phyloP scores from a whole-genome alignment of 2,329 filamentous ascomycete species.

The Xylariomycetidae sp. region DNA sequence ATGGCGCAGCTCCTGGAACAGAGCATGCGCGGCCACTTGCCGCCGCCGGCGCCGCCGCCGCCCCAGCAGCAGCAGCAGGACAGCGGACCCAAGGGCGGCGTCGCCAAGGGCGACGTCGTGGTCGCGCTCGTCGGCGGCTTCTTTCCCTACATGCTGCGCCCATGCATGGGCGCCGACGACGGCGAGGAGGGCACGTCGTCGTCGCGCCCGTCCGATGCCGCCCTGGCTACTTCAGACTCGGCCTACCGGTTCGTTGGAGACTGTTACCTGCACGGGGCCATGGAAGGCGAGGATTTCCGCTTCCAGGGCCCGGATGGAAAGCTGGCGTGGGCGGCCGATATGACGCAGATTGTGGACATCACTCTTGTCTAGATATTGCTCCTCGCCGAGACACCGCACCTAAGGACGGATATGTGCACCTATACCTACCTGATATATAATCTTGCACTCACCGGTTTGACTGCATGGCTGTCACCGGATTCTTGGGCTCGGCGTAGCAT shows the following conservation, averaged over 20 bases:
- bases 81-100: conserved; percentile 5
- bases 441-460: no score
- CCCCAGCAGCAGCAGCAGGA: conserved; percentile 3
- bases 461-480: no score
- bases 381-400: no score
- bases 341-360: no score
- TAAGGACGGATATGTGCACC: no score
- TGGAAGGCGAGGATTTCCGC: conserved; percentile 19
- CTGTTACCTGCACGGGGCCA: conserved; percentile 17
- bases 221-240: conserved; percentile 2
- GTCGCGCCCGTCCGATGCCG: no score
- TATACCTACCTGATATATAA: no score
- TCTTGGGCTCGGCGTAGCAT: no score
- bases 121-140: conserved; percentile 18
- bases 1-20: conserved; percentile 3
- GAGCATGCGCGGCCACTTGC: conserved; percentile 8
- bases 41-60: not conserved
- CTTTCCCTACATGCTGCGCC: conserved; percentile 17
- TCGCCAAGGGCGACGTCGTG: conserved; percentile 14
- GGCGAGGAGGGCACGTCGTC: not conserved
- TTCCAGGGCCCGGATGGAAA: no score
- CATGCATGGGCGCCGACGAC: not conserved
- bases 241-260: conserved; percentile 19
- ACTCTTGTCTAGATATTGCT: no score
- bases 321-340: no score